Evolutionary conservation across 1,284 basidiomycete species (phyloP).

Genomic region (Singerocomus inundabilis): DNA sequence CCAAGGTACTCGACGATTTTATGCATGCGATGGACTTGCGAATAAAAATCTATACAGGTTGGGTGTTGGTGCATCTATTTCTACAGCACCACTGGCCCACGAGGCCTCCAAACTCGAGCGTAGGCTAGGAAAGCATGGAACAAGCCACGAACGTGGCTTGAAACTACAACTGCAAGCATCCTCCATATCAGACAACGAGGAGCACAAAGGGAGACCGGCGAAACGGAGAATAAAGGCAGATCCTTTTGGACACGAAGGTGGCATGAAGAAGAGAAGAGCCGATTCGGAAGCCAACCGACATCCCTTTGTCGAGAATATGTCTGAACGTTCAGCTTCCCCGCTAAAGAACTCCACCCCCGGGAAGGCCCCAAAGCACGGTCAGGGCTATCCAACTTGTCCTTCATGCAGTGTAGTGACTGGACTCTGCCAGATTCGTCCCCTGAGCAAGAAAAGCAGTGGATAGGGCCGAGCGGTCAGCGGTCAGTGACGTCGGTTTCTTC

Average conservation of each 20-base stretch:
- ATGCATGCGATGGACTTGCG: constrained; percentile 6
- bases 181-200: constrained; percentile 44
- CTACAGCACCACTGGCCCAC: constrained; percentile 42
- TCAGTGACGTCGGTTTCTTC: constrained; percentile 3
- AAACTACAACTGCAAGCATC: constrained; percentile 32
- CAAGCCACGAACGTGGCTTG: constrained; percentile 47
- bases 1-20: constrained; percentile 49
- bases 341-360: not conserved
- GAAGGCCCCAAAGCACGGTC: constrained; percentile 10
- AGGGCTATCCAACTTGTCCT: constrained; percentile 7
- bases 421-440: constrained; percentile 5
- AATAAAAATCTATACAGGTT: constrained; percentile 42
- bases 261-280: constrained; percentile 32
- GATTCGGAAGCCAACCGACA: not conserved
- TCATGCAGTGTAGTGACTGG: constrained; percentile 6
- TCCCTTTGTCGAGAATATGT: not conserved
- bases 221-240: constrained; percentile 58
- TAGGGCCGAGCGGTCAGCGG: not conserved
- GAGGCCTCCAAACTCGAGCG: constrained; percentile 56
- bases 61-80: constrained; percentile 65
- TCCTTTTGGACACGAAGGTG: constrained; percentile 50
- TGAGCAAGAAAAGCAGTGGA: constrained; percentile 5
- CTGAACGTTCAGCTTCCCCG: not conserved
- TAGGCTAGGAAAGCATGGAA: constrained; percentile 49
- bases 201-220: constrained; percentile 54